Evolutionary conservation across 768 basidiomycete genomes (phyloP), one percentile per base, ranked within the genome.

Genomic region (Mycena maculata): DNA sequence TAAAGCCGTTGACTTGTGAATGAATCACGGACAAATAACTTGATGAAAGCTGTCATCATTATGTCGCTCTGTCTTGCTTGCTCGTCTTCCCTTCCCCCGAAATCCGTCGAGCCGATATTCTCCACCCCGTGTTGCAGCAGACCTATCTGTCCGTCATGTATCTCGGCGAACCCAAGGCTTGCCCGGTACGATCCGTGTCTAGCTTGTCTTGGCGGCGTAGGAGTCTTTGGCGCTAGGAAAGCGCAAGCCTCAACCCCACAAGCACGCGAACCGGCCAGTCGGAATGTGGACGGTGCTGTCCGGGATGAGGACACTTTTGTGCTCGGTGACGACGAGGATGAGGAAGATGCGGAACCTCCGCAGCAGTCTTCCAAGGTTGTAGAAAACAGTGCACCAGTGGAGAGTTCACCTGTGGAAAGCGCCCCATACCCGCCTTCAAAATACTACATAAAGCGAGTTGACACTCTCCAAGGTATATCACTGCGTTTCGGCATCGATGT

Each of bases 171-270:
- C 73, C 88, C 90, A 0, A 85, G 92, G 20, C 81, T 93, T 23
- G 78, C 82, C 36, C 80, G 88, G 62, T 93, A 93, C 72, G 80
- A 92, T 72, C 92, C 92, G 9, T 94, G 92, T 75, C 77, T 94
- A 20, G 82, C 83, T 9, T 93, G 92, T 73, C 81, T 92, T 2
- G 86, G 83, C 15, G 90, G 90, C 3, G 84, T 88, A 2, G 82
- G 75, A 18, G 83, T 84, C 11, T 71, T 83, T 30, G 72, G 71
- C 30, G 41, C 60, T 1, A 30, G 65, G 30, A 65, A 31, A 60
- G 67, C 50, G 45, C 36, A 42, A 20, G 33, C 7, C 52, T 45
- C 49, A 3, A 31, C 41, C 23, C 27, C 57, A 28, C 36, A 47
- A n/a, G 25, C 48, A 11, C 41, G 54, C 38, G 65, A 53, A 13